Evolutionary conservation across 192 early-diverging fungal species (phyloP), one percentile per base, ranked within the genome.

Genomic region (Coemansia sp.): DNA sequence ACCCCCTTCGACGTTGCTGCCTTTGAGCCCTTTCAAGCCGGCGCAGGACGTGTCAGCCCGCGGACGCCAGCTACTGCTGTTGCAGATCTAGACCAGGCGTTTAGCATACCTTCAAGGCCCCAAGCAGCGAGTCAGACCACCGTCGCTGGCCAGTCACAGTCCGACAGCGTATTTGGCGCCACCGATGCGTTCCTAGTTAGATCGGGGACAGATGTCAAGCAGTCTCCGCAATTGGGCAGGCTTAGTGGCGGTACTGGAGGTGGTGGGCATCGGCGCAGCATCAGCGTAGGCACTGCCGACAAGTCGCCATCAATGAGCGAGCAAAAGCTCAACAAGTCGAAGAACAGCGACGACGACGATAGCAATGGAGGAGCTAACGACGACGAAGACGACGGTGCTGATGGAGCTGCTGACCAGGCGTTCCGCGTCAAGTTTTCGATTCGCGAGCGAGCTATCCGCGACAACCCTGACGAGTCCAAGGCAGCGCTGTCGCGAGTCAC

Each of bases 341-440:
- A 59, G 25, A 19, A 35, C 32, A 53, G 53, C 9, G 36, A 66
- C 7, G 40, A 32, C 17, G 17, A 27, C 12, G 36, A n/a, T n/a
- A n/a, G n/a, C n/a, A n/a, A n/a, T n/a, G n/a, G n/a, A n/a, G n/a
- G n/a, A n/a, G n/a, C n/a, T n/a, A n/a, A 20, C 31, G 40, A 46
- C 10, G 62, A 37, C 27, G 53, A 46, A 7, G 45, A 45, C 12
- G 29, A 29, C 19, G 62, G 59, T n/a, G n/a, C n/a, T n/a, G n/a
- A n/a, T 0, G 67, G 39, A 6, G 39, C 19, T 24, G 56, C 22
- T 0, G 73, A 76, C 7, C 65, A 72, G 41, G 24, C 70, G 32
- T 82, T 82, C 61, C 62, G 67, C 9, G 79, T 82, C 12, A 82
- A 76, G 59, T 82, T 82, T 59, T 82, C 79, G 25, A 82, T 82